A percentile compares a stretch with the other conserved stretches of the same genome.
Evolutionary conservation across 192 early-diverging fungal species (phyloP).

Genomic region (Martensiomyces pterosporus): DNA sequence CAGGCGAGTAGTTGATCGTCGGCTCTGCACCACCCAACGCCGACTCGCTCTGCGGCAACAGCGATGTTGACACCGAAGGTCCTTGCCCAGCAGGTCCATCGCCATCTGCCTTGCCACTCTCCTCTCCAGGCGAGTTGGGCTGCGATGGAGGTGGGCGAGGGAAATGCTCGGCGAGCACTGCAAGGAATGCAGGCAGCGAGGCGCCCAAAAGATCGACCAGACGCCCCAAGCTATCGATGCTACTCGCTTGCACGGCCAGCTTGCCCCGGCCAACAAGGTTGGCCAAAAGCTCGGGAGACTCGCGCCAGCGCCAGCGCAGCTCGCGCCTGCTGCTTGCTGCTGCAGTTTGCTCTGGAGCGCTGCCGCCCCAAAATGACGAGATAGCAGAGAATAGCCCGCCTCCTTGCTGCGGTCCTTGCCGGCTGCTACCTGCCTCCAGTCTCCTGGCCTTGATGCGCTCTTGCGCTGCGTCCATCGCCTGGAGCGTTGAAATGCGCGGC

Average conservation of each 20-base stretch:
- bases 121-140: conserved; percentile 27
- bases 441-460: conserved; percentile 14
- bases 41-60: too few relatives aligned
- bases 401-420: conserved; percentile 9
- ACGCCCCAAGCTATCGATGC: conserved; percentile 9
- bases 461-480: conserved; percentile 27
- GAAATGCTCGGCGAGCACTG: conserved; percentile 23
- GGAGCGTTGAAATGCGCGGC: conserved; percentile 33
- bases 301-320: conserved; percentile 48
- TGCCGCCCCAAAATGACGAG: conserved; percentile 41
- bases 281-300: conserved; percentile 28
- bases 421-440: conserved; percentile 4
- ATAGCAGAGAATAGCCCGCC: conserved; percentile 41
- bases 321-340: conserved; percentile 14
- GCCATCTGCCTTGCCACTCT: not conserved
- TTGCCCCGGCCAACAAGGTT: conserved; percentile 12
- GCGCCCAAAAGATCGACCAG: conserved; percentile 6
- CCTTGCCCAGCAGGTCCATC: not conserved
- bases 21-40: too few relatives aligned
- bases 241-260: conserved; percentile 26
- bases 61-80: not conserved
- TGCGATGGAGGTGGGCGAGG: conserved; percentile 29
- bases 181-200: conserved; percentile 17
- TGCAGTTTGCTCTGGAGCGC: conserved; percentile 5
- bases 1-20: conserved; percentile 20